Base-by-base conservation (phyloP, 495 filamentous ascomycete species). In the Jackrogersella multiformis region DNA sequence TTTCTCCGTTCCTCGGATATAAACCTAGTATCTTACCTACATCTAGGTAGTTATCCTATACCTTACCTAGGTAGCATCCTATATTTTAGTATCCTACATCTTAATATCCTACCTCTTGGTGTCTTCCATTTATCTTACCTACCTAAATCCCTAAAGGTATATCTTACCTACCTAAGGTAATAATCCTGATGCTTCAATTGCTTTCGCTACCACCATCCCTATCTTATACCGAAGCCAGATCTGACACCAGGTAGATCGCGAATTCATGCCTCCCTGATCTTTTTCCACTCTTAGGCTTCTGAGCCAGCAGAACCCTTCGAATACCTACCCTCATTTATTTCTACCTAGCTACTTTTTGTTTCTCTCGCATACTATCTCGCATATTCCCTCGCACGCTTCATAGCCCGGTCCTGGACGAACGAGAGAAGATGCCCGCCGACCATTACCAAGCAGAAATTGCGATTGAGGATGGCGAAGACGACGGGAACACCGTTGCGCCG, bases 191-290 rank as follows among this genome's bases (percentile, higher is more conserved):
- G 52, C 38, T 51, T 52, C 46, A 58, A 63, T 57, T 68, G 45
- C 38, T 28, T 15, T 35, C 18, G 24, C 30, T 20, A 28, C 12
- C 23, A n/a, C 1, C 28, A 35, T 46, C 30, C 21, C 36, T 26
- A 35, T 53, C 34, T 5, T 15, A n/a, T n/a, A 5, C 21, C 23
- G 23, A 55, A 55, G 8, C 34, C 10, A 44, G 21, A 39, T 58
- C 28, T 44, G 36, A 60, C 24, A n/a, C n/a, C n/a, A n/a, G 26
- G 41, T 54, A 44, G 18, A 51, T 38, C 30, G 4, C 9, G 56
- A 53, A 70, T 70, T 70, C 61, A 70, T 70, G 67, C 67, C 67
- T 64, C 67, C 67, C 10, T 70, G 56, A 65, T 53, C 30, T 55
- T 9, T 12, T 46, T 65, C 20, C 35, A 30, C 51, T 41, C 18